Evolutionary conservation across 352 stramenopile genomes (phyloP).

Genomic region (Phytophthora melonis): DNA sequence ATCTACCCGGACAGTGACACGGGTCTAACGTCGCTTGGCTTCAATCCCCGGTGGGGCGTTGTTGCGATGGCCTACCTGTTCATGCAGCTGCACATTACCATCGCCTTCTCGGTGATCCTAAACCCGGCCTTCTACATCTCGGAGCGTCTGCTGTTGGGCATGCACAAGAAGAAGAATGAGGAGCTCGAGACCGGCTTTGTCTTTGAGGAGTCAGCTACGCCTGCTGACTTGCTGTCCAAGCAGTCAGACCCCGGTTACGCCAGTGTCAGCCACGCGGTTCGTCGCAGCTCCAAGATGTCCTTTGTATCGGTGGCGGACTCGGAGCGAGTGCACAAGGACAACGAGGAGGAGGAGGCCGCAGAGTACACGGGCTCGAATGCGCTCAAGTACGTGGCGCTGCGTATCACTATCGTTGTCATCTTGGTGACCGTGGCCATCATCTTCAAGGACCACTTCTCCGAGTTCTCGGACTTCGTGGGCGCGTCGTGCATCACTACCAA

Average conservation of each 20-base stretch:
- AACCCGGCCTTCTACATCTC: conserved; percentile 56
- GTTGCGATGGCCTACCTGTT: conserved; percentile 54
- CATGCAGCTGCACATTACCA: conserved; percentile 65
- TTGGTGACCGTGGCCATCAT: conserved; percentile 48
- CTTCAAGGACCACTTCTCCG: conserved; percentile 65
- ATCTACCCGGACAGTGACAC: conserved; percentile 52
- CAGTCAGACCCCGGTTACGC: conserved; percentile 13
- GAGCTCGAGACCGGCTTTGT: conserved; percentile 34
- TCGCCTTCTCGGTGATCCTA: conserved; percentile 55
- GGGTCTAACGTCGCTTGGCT: conserved; percentile 47
- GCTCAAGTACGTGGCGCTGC: conserved; percentile 43
- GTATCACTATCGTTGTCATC: conserved; percentile 45
- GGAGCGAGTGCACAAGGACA: conserved; percentile 39
- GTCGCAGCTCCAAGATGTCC: conserved; percentile 52
- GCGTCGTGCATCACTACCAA: conserved; percentile 61
- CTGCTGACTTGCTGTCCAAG: conserved; percentile 28
- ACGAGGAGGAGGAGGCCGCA: conserved; percentile 40
- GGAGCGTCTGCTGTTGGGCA: conserved; percentile 49
- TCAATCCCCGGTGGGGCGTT: conserved; percentile 46
- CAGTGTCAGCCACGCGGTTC: conserved; percentile 14
- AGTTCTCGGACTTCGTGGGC: conserved; percentile 68
- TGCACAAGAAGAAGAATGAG: conserved; percentile 48
- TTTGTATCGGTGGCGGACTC: conserved; percentile 55
- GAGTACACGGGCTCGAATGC: conserved; percentile 43
- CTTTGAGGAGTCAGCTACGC: conserved; percentile 25